Conservation (phyloP, 495 filamentous ascomycete species). For the Penicillium pulvis region DNA sequence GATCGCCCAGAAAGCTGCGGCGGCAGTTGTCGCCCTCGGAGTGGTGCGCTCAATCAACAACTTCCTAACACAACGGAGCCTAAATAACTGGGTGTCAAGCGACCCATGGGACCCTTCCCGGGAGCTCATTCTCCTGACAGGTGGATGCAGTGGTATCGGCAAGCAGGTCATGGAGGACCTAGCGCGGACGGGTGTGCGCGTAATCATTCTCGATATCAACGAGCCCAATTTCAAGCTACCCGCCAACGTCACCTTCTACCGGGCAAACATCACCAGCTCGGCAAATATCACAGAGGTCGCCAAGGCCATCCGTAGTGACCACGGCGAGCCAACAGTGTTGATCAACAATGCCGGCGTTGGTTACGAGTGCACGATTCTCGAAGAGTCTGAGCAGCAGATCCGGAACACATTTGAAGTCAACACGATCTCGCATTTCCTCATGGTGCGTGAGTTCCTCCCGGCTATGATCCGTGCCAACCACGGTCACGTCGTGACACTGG, state of each 20-base stretch:
- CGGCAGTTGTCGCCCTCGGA: conserved; percentile 34
- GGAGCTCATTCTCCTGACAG: conserved; percentile 61
- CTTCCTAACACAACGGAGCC: conserved; percentile 39
- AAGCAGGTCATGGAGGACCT: conserved; percentile 51
- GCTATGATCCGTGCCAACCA: conserved; percentile 61
- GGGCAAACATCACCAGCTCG: conserved; percentile 56
- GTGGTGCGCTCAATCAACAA: conserved; percentile 45
- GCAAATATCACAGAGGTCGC: conserved; percentile 46
- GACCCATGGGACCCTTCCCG: conserved; percentile 44
- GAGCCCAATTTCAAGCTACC: conserved; percentile 38
- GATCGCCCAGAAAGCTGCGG: conserved; percentile 32
- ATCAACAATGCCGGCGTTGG: conserved; percentile 65
- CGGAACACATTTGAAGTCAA: conserved; percentile 60
- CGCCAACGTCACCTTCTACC: conserved; percentile 47
- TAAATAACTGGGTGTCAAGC: conserved; percentile 53
- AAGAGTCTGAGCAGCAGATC: conserved; percentile 47
- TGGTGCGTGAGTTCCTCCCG: conserved; percentile 61
- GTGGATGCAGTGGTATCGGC: conserved; percentile 60
- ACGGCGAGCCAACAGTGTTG: conserved; percentile 55
- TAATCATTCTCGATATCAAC: conserved; percentile 54
- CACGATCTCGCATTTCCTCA: conserved; percentile 59
- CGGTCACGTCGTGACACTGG: conserved; percentile 60
- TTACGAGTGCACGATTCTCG: conserved; percentile 48
- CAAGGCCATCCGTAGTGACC: conserved; percentile 44
- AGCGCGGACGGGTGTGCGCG: conserved; percentile 46